Conservation (phyloP, 2,329 filamentous ascomycete species). For the Colletotrichum orchidophilum region DNA sequence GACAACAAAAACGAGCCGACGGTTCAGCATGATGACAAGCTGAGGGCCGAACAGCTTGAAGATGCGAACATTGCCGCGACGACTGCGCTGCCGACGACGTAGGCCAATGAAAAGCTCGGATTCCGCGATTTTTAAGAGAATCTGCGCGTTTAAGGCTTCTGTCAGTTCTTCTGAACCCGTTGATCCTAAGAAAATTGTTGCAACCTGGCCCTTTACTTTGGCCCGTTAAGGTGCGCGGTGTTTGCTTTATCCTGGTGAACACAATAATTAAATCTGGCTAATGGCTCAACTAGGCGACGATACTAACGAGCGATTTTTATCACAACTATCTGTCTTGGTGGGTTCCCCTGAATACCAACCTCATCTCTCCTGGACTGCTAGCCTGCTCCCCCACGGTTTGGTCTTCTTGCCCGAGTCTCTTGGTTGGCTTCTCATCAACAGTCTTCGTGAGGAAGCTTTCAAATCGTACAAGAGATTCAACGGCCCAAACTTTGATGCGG, state of each 20-base stretch:
- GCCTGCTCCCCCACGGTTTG: constrained; percentile 37
- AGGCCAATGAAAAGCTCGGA: constrained; percentile 17
- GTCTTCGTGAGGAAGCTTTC: constrained; percentile 33
- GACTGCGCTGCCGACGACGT: constrained; percentile 2
- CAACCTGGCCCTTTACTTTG: too few species aligned
- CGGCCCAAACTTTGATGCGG: constrained; percentile 39
- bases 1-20: constrained; percentile 6
- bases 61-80: constrained; percentile 1
- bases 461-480: constrained; percentile 39
- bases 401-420: constrained; percentile 37
- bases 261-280: constrained; percentile 46
- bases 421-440: constrained; percentile 36
- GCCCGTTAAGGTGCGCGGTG: constrained; percentile 42
- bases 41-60: constrained; percentile 5
- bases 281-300: constrained; percentile 31
- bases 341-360: constrained; percentile 42
- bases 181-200: constrained; percentile 13
- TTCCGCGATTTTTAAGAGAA: constrained; percentile 17
- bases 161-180: constrained; percentile 3
- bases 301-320: constrained; percentile 20
- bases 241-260: constrained; percentile 42
- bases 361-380: constrained; percentile 39
- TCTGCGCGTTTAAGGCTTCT: constrained; percentile 26
- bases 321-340: constrained; percentile 40
- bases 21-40: constrained; percentile 4